Conservation (phyloP, 352 stramenopile genomes). For the Phytophthora macrochlamydospora region DNA sequence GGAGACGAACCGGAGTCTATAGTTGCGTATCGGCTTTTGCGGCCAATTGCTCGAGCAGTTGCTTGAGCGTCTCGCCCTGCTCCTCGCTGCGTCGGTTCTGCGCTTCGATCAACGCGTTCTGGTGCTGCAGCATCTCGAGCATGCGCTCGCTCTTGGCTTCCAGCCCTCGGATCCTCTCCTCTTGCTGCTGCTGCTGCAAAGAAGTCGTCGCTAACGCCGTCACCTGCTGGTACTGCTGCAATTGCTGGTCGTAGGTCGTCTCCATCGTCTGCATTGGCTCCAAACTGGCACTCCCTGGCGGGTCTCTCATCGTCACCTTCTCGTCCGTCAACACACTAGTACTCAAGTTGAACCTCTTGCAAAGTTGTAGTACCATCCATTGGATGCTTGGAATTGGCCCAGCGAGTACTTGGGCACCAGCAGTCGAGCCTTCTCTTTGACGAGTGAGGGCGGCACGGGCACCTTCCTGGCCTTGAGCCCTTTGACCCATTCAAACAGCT, state of each 20-base stretch:
- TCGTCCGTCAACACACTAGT: slow-evolving; percentile 38
- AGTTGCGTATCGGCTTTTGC: slow-evolving; percentile 6
- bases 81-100: slow-evolving; percentile 46
- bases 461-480: slow-evolving; percentile 51
- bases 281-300: neutral
- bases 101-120: slow-evolving; percentile 39
- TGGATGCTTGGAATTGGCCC: slow-evolving; percentile 49
- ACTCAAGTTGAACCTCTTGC: slow-evolving; percentile 43
- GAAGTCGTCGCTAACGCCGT: slow-evolving; percentile 16
- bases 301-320: slow-evolving; percentile 3
- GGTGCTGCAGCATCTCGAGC: slow-evolving; percentile 39
- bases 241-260: slow-evolving; percentile 29
- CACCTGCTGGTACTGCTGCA: slow-evolving; percentile 40
- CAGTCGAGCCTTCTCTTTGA: slow-evolving; percentile 58
- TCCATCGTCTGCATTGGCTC: slow-evolving; percentile 1
- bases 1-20: slow-evolving; percentile 5
- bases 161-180: neutral
- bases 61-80: slow-evolving; percentile 38
- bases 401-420: slow-evolving; percentile 53
- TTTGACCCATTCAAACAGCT: slow-evolving; percentile 52
- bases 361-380: slow-evolving; percentile 68
- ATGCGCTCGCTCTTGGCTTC: slow-evolving; percentile 40
- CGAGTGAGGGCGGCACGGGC: slow-evolving; percentile 48
- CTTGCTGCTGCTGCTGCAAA: slow-evolving; percentile 17
- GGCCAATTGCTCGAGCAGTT: slow-evolving; percentile 33